Percentiles rank a stretch among this genome's conserved stretches.
phyloP scores from a whole-genome alignment of 192 early-diverging fungal species.

The Coemansia sp. region DNA sequence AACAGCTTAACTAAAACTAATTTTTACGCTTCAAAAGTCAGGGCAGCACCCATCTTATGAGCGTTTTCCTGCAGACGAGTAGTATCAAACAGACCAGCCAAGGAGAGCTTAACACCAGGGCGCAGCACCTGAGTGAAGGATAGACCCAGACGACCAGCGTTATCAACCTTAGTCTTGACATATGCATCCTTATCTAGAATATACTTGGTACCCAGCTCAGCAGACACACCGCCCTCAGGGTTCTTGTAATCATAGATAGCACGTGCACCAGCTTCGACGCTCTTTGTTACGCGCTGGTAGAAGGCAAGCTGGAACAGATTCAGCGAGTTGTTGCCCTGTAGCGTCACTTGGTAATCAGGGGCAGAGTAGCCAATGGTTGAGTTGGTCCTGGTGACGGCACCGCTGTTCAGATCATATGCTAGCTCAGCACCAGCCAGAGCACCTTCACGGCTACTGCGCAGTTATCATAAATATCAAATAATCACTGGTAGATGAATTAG shows the following conservation, averaged over 20 bases:
- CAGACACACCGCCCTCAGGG: conserved; percentile 67
- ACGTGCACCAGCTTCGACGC: conserved; percentile 93
- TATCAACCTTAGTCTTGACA: conserved; percentile 86
- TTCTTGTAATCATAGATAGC: conserved; percentile 87
- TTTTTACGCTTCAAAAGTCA: conserved; percentile 88
- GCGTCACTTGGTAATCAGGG: conserved; percentile 82
- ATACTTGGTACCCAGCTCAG: conserved; percentile 96
- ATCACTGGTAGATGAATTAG: neutral
- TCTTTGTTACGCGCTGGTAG: conserved; percentile 91
- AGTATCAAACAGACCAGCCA: conserved; percentile 93
- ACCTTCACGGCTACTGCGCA: conserved; percentile 69
- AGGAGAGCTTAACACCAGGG: conserved; percentile 88
- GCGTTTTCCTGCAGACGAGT: conserved; percentile 89
- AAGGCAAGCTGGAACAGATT: conserved; percentile 87
- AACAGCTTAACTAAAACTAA: conserved; percentile 6
- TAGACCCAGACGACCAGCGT: conserved; percentile 83
- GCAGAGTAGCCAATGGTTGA: conserved; percentile 82
- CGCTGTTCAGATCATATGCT: conserved; percentile 88
- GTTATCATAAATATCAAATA: neutral
- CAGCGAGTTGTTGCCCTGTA: conserved; percentile 90
- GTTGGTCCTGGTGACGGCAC: conserved; percentile 86
- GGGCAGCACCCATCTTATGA: conserved; percentile 90
- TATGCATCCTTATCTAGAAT: conserved; percentile 83
- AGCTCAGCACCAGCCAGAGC: conserved; percentile 91
- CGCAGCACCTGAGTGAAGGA: conserved; percentile 92